Conservation (phyloP, 2,329 filamentous ascomycete genomes). For the Sclerotinia trifoliorum region DNA sequence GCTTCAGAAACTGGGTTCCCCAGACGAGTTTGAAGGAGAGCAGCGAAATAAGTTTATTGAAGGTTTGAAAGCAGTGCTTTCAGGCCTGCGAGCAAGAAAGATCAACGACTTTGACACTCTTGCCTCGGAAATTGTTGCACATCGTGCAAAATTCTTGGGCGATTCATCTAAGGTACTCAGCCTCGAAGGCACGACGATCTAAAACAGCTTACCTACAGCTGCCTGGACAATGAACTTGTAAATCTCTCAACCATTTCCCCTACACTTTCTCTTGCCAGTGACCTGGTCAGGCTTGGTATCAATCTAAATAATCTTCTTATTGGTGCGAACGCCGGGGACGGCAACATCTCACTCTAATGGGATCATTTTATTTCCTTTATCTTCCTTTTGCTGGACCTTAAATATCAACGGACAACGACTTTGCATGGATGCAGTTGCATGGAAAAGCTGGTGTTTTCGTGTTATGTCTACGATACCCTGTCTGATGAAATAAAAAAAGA, state of each 20-base stretch:
- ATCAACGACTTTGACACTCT: slow-evolving; percentile 66
- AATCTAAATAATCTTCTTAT: slow-evolving; percentile 2
- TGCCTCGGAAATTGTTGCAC: slow-evolving; percentile 64
- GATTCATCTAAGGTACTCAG: slow-evolving; percentile 63
- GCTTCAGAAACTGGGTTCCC: slow-evolving; percentile 67
- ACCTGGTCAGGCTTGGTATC: slow-evolving; percentile 23
- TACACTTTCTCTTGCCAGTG: slow-evolving; percentile 23
- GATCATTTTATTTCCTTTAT: slow-evolving; percentile 12
- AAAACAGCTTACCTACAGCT: slow-evolving; percentile 24
- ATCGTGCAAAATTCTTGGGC: slow-evolving; percentile 62
- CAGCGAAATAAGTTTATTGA: slow-evolving; percentile 60
- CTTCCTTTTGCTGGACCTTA: slow-evolving; percentile 1
- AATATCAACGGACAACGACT: slow-evolving; percentile 7
- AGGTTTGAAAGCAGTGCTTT: slow-evolving; percentile 61
- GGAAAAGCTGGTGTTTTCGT: slow-evolving; percentile 20
- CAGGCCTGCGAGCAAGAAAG: slow-evolving; percentile 57
- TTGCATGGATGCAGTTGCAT: slow-evolving; percentile 23
- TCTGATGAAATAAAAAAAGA: slow-evolving; percentile 13
- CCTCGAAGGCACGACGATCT: slow-evolving; percentile 45
- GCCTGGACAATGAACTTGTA: slow-evolving; percentile 31
- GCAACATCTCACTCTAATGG: slow-evolving; percentile 7
- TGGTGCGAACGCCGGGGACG: slow-evolving; percentile 1
- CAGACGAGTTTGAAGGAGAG: slow-evolving; percentile 61
- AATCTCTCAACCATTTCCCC: slow-evolving; percentile 26
- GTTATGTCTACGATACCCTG: slow-evolving; percentile 21